A percentile compares a stretch with the other conserved stretches of the same genome.
Conservation (phyloP, 371 early-diverging fungal species). For the Haplosporangium sp. region DNA sequence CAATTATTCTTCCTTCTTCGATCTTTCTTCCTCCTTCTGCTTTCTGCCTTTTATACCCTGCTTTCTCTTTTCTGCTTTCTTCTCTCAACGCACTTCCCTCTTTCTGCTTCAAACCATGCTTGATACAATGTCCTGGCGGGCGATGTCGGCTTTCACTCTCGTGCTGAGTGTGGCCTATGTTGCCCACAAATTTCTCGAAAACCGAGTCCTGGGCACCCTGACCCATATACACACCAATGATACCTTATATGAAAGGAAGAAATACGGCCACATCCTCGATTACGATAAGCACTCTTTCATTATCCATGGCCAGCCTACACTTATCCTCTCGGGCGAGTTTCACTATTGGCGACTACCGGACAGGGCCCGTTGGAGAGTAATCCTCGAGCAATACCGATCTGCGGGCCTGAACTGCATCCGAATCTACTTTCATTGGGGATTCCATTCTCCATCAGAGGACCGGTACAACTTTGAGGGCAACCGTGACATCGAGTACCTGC, state of each 20-base stretch:
- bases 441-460: constrained; percentile 81
- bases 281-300: constrained; percentile 73
- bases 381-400: constrained; percentile 75
- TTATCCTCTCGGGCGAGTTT: constrained; percentile 80
- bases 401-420: constrained; percentile 85
- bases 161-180: constrained; percentile 12
- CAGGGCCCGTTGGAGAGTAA: constrained; percentile 51
- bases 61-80: not conserved
- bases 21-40: not conserved
- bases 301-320: constrained; percentile 70
- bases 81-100: not conserved
- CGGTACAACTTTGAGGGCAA: constrained; percentile 84
- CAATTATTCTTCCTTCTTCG: not conserved
- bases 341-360: constrained; percentile 79
- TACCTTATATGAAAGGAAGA: constrained; percentile 65
- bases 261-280: constrained; percentile 64
- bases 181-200: constrained; percentile 41
- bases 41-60: not conserved
- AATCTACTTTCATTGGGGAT: constrained; percentile 94
- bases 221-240: constrained; percentile 61
- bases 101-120: not conserved
- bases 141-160: constrained; percentile 6
- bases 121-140: not conserved
- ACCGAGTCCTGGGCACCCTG: constrained; percentile 60
- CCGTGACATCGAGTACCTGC: constrained; percentile 79